Base-by-base conservation (phyloP, 2,329 filamentous ascomycete genomes). In the Penicillium sp. region DNA sequence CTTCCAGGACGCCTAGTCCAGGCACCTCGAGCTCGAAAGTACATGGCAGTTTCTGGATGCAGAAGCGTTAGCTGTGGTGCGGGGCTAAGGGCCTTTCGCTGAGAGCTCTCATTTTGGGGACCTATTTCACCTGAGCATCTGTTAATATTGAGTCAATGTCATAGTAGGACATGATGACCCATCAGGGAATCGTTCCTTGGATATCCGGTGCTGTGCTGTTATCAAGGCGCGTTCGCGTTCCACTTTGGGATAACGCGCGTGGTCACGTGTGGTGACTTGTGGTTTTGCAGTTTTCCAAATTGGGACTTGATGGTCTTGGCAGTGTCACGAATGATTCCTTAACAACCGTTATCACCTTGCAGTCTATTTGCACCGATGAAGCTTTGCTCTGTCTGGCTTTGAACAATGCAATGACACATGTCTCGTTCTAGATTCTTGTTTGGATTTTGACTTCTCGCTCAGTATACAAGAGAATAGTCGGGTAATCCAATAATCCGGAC, bases 21-120 rank as follows among this genome's bases (percentile, higher is more conserved):
- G 92, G 89, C 29, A 96, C 87, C 56, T 93, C 89, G 68, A 97
- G 84, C 69, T 96, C 89, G 76, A 97, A 97, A 49, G 89, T 95
- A 79, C 92, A 96, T 40, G 94, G 93, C 29, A 97, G 85, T 89
- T 97, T 97, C 87, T 96, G 56, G 50, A 57, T 35, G 22, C 5
- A 23, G 49, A 23, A 15, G 31, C 44, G 52, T 69, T 55, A 67
- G 61, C 29, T 23, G 14, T n/a, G 48, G 20, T 22, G 22, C 25
- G 46, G 44, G 18, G 37, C 11, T 3, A 31, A 12, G n/a, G 20
- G 26, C 14, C 18, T 15, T 35, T 35, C 8, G 2, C 40, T 46
- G 37, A 33, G 12, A 37, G 2, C 37, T 37, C 31, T 40, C 6
- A 20, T 14, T 25, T 25, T 3, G 18, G 40, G 25, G n/a, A 11